Evolutionary conservation across 108 stramenopile genomes (phyloP), one percentile per base, ranked within the genome.

Genomic region (Nitzschia sp.): DNA sequence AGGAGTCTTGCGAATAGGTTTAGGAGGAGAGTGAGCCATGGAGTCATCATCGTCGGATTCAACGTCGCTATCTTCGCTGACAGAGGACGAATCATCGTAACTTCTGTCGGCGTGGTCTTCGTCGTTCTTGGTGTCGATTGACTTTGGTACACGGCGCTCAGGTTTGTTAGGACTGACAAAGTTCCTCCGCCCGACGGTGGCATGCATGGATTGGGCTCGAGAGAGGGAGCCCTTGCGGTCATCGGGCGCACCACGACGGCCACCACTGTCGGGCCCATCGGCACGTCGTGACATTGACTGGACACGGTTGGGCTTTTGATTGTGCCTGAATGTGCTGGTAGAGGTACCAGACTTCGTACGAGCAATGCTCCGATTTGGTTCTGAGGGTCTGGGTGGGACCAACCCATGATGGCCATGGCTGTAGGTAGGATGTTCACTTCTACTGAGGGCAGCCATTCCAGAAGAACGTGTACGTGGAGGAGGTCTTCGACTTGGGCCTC

Each of bases 391-490:
- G 0, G 55, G 43, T 12, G 25, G 41, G 19, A 15, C 38, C 15
- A 54, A 15, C 12, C 19, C 39, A 58, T 57, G 21, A 9, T 25
- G 5, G 19, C 21, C n/a, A 12, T 62, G 43, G 17, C 46, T 17
- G 6, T 48, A 48, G 3, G 29, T 3, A 17, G 61, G 61, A 46
- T 62, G 61, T 22, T 62, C 61, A 39, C 61, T 62, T 46, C 61
- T 43, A 8, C 38, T 40, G 8, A 62, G 61, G 5, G 61, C 61
- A 2, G 61, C 61, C 61, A 62, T 62, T 46, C 75, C 75, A 63
- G 75, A 76, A 10, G 75, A 76, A 8, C 40, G 48, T 10, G 69
- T 53, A 20, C 75, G 68, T 21, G 75, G 75, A 0, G 75, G 75
- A 10, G 69, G 69, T 57, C 75, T 62, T 51, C 63, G 57, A 22